Evolutionary conservation across 108 stramenopile genomes (phyloP), one percentile per base, ranked within the genome.

Genomic region (Cyclostephanos tholiformis): DNA sequence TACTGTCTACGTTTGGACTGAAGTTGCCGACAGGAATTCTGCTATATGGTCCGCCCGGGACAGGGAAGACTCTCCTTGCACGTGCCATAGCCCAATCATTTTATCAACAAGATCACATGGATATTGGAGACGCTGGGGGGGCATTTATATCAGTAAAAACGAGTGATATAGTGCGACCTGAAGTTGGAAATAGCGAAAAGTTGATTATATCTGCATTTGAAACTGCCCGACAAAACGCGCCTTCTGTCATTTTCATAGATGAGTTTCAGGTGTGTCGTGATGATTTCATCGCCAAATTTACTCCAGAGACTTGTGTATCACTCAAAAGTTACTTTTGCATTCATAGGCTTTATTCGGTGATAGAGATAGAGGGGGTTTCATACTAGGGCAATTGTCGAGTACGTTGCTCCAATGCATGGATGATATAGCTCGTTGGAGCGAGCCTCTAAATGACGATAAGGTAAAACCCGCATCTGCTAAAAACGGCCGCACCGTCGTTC

Each of bases 11-110:
- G 39, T 89, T 91, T 78, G 89, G 89, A 13, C 27, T 94, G 23
- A 64, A 80, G 11, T 65, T 89, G 19, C 93, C 93, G 3, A 85
- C 76, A 12, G 93, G 91, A 27, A 82, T 94, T n/a, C 63, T 94
- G 0, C 71, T 94, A 0, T 94, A 88, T 74, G 93, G 93, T 2
- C 89, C 92, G 57, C 90, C 90, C 8, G 90, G 90, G 17, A 84
- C 86, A n/a, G 93, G 93, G n/a, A 94, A 94, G 69, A 94, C 93
- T 0, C 49, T 94, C 11, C 64, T 94, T 60, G 93, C 93, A n/a
- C 85, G 87, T 68, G 90, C 90, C 39, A 77, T 90, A 9, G 89
- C 93, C 27, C 72, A 82, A 30, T 53, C 69, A 19, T n/a, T 77
- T 39, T 61, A 48, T 29, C 25, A 44, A 13, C 43, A 70, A 39